phyloP scores from a whole-genome alignment of 257 asterid genomes.

The Solanum virginianum region DNA sequence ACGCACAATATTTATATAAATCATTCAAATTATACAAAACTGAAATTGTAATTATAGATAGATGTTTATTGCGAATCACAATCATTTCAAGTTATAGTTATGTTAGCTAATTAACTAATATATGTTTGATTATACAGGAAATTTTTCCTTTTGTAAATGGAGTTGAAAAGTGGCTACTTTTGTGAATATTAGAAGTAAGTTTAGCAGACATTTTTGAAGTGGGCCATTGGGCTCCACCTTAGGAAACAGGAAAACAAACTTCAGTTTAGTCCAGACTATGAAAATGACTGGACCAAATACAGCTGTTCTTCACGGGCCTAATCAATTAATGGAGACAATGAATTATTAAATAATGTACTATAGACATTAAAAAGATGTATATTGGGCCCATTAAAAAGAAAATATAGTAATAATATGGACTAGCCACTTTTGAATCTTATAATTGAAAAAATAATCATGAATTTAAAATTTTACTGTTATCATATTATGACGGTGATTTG shows the following conservation, averaged over 20 bases:
- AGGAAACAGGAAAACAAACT: slow-evolving; percentile 22
- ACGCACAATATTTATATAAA: too few relatives aligned
- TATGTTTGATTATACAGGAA: too few relatives aligned
- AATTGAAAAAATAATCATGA: background rate
- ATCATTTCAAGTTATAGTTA: too few relatives aligned
- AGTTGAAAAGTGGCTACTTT: background rate
- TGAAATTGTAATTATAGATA: too few relatives aligned
- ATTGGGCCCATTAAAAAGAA: slow-evolving; percentile 14
- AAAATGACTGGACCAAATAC: slow-evolving; percentile 27
- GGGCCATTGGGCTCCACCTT: slow-evolving; percentile 26
- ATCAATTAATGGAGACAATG: slow-evolving; percentile 6
- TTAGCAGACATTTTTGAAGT: background rate
- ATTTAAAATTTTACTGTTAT: background rate
- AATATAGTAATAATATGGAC: background rate
- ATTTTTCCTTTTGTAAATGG: background rate
- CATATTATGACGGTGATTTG: too few relatives aligned
- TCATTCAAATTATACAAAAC: too few relatives aligned
- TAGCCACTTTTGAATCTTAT: background rate
- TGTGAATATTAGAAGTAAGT: background rate
- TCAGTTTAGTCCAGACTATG: slow-evolving; percentile 25
- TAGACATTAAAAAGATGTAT: background rate
- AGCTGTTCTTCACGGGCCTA: slow-evolving; percentile 10
- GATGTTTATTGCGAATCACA: rapidly evolving
- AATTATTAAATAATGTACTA: background rate
- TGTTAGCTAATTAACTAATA: too few relatives aligned